These are phyloP conservation scores for Stagonosporopsis cucurbitacearum DNA, from an alignment of 2,329 filamentous ascomycete genomes.

Conservation along the genomic window DNA sequence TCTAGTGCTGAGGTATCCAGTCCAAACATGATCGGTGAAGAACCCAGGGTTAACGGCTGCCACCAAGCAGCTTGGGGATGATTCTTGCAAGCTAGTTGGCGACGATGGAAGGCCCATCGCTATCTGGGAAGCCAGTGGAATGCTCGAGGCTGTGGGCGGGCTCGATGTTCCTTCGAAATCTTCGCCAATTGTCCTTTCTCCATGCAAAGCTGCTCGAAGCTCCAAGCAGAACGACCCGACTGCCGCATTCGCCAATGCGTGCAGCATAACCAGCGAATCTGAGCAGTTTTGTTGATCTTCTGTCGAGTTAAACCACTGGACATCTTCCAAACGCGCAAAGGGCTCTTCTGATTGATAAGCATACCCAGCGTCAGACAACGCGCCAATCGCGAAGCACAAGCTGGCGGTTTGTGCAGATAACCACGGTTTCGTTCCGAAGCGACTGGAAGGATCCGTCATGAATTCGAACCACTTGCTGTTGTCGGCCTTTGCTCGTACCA, in stretches of 20 bases:
- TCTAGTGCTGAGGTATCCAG: constrained; percentile 16
- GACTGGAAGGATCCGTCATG: constrained; percentile 12
- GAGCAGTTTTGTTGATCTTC: background rate
- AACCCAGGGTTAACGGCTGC: constrained; percentile 2
- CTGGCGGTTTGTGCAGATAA: constrained; percentile 7
- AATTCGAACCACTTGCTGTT: constrained; percentile 17
- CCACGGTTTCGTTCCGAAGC: constrained; percentile 11
- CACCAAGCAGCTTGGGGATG: constrained; percentile 1
- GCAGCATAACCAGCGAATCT: constrained; percentile 13
- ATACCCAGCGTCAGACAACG: constrained; percentile 5
- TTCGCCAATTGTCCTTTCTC: constrained; percentile 17
- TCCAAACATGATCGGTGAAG: constrained; percentile 14
- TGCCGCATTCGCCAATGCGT: constrained; percentile 14
- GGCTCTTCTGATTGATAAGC: constrained; percentile 11
- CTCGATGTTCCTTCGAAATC: constrained; percentile 16
- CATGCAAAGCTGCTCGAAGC: constrained; percentile 9
- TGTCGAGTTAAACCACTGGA: constrained; percentile 18
- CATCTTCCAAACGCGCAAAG: constrained; percentile 11
- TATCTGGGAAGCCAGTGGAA: constrained; percentile 11
- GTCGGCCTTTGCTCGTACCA: constrained; percentile 10
- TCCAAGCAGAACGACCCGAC: constrained; percentile 16
- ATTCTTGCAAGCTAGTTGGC: background rate
- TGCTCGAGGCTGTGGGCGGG: constrained; percentile 8
- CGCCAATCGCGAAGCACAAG: constrained; percentile 13
- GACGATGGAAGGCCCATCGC: background rate